Evolutionary conservation across 2,329 filamentous ascomycete genomes (phyloP), one percentile per base, ranked within the genome.

Genomic region (Akanthomyces dipterigenus): DNA sequence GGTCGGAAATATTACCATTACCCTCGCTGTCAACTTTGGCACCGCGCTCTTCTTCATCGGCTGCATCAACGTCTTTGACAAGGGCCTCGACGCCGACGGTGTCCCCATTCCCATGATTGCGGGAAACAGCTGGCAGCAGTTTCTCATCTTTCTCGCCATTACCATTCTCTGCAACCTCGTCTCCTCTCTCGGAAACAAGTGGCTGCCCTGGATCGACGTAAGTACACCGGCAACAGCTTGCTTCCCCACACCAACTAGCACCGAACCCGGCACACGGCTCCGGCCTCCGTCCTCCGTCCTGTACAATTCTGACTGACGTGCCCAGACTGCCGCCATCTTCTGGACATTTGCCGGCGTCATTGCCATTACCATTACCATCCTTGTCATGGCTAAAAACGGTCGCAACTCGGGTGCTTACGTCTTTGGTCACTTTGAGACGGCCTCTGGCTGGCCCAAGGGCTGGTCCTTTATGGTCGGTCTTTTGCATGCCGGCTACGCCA

Each of bases 1-100:
- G 20, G 85, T 91, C 56, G 90, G 90, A 62, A 92, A 92, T 75
- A 88, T 91, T 72, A 91, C 88, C 66, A 93, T 93, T 67, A 91
- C 89, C 0, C 78, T 91, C n/a, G 83, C 88, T n/a, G 88, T 91
- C 70, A 90, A 90, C 77, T 92, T 91, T 68, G 89, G 88, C 7
- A 91, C 89, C 3, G 88, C 86, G 0, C 83, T 91, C 65, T 82
- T 85, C 71, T 73, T 83, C 62, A 77, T 83, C 61, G 79, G 76
- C 16, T 83, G 80, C 68, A 70, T 85, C 71, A 82, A 84, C 62
- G 79, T 85, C 40, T 85, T 84, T 62, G 75, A 81, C 61, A 72
- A 73, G 7, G 70, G 74, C 34, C 71, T 74, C 12, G 81, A 77
- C 46, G 70, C 81, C 60, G 72, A 72, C 3, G 71, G 74, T 40